These are phyloP conservation scores for Fusarium humuli DNA, from an alignment of 2,329 filamentous ascomycete species.

Conservation along the genomic window DNA sequence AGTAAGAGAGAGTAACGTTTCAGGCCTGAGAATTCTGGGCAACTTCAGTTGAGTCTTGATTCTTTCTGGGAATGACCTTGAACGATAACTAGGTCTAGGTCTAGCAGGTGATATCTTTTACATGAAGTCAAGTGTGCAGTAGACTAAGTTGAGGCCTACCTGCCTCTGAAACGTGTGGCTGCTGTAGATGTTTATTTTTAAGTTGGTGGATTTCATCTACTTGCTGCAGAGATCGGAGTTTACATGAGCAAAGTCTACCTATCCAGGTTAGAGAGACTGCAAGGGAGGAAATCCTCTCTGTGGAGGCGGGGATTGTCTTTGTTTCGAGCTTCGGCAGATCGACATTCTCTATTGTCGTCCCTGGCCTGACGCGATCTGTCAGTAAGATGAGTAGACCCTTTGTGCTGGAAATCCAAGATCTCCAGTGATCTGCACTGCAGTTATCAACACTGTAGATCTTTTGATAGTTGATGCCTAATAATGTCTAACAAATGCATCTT, in stretches of 20 bases:
- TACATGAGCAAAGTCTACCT: background rate
- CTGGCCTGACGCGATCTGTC: background rate
- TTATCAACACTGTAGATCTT: background rate
- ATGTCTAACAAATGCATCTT: background rate
- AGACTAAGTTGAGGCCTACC: background rate
- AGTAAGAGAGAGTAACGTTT: constrained; percentile 5
- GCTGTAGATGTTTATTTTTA: constrained; percentile 1
- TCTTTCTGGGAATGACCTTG: constrained; percentile 10
- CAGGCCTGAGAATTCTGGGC: constrained; percentile 15
- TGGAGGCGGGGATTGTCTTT: constrained; percentile 4
- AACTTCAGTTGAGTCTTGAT: background rate
- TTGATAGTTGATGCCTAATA: background rate
- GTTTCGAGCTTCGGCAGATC: constrained; percentile 33
- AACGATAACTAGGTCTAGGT: background rate
- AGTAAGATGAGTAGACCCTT: background rate
- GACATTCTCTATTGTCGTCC: constrained; percentile 9
- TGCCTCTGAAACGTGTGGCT: background rate
- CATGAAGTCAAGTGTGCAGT: background rate
- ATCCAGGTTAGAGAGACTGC: background rate
- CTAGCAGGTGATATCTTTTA: background rate
- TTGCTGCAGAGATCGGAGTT: background rate
- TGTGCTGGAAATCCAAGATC: background rate
- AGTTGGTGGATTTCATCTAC: background rate
- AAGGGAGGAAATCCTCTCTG: background rate
- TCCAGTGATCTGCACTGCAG: background rate